These are phyloP conservation scores for Saturnispora halmiae DNA, from an alignment of 805 yeast genomes.

Conservation along the genomic window DNA sequence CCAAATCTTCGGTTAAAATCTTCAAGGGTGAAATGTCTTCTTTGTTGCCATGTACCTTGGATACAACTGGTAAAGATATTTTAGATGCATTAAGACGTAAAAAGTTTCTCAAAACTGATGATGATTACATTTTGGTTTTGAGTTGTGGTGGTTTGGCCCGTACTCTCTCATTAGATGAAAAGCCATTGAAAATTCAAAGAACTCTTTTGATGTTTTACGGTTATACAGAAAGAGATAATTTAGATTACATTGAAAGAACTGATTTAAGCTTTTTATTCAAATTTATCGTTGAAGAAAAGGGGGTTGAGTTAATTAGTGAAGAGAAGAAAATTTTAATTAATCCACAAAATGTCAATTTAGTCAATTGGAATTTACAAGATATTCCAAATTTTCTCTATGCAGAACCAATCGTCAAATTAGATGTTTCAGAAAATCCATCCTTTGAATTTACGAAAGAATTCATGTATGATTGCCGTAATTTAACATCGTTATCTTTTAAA, in stretches of 20 bases:
- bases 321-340: conserved; percentile 38
- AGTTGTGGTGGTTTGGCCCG: conserved; percentile 71
- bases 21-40: conserved; percentile 76
- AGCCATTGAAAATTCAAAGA: conserved; percentile 70
- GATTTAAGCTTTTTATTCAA: conserved; percentile 78
- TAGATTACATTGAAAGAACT: conserved; percentile 72
- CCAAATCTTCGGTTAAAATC: conserved; percentile 45
- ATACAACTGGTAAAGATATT: conserved; percentile 68
- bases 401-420: conserved; percentile 68
- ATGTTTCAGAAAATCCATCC: conserved; percentile 81
- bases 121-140: conserved; percentile 68
- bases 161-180: conserved; percentile 60
- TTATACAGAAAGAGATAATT: conserved; percentile 64
- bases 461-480: conserved; percentile 67
- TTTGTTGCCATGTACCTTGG: conserved; percentile 69
- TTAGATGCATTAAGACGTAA: conserved; percentile 65
- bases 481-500: conserved; percentile 58
- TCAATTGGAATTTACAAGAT: conserved; percentile 66
- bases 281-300: conserved; percentile 68
- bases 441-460: conserved; percentile 77
- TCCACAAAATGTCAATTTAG: conserved; percentile 63
- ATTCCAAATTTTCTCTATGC: conserved; percentile 82
- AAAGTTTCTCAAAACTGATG: conserved; percentile 59
- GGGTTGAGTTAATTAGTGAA: conserved; percentile 32
- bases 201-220: conserved; percentile 69